These are phyloP conservation scores for Neostapfia colusana DNA, from an alignment of 176 grass and related monocot species.

Conservation along the genomic window DNA sequence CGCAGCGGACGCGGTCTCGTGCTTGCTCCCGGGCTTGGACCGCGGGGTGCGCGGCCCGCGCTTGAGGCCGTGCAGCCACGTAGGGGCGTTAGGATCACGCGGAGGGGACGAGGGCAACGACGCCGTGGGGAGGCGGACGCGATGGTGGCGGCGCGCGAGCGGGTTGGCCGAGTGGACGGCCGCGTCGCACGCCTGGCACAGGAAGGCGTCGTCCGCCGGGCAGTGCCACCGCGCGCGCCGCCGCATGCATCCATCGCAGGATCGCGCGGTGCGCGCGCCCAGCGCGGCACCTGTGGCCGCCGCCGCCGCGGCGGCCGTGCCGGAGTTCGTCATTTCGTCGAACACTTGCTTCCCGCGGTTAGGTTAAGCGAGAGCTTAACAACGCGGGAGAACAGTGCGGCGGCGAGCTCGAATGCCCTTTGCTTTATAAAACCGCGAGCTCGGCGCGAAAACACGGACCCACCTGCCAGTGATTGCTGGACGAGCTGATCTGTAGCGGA, in stretches of 20 bases:
- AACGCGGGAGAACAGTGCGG: conserved; percentile 22
- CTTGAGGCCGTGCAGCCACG: conserved; percentile 68
- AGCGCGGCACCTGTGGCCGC: conserved; percentile 35
- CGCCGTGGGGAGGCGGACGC: conserved; percentile 50
- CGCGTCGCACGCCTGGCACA: conserved; percentile 76
- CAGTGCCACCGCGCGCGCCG: conserved; percentile 80
- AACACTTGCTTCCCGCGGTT: not conserved
- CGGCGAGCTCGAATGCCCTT: conserved; percentile 11
- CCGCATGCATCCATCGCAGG: conserved; percentile 79
- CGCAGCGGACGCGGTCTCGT: not conserved
- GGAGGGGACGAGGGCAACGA: conserved; percentile 39
- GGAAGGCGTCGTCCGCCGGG: conserved; percentile 72
- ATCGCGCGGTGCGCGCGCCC: conserved; percentile 61
- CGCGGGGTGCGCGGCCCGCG: conserved; percentile 77
- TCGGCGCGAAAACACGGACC: not conserved
- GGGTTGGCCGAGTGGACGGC: conserved; percentile 88
- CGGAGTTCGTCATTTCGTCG: conserved; percentile 44
- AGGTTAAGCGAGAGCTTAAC: conserved; percentile 38
- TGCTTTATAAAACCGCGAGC: conserved; percentile 40
- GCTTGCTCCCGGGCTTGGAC: conserved; percentile 52
- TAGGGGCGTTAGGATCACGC: conserved; percentile 37
- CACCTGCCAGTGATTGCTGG: not conserved
- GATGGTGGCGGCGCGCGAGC: conserved; percentile 77
- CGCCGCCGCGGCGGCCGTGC: conserved; percentile 18
- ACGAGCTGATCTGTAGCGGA: not conserved